Percentiles rank a stretch among this genome's conserved stretches.
Conservation (phyloP, 2,329 filamentous ascomycete species). For the Aspergillus floridensis region DNA sequence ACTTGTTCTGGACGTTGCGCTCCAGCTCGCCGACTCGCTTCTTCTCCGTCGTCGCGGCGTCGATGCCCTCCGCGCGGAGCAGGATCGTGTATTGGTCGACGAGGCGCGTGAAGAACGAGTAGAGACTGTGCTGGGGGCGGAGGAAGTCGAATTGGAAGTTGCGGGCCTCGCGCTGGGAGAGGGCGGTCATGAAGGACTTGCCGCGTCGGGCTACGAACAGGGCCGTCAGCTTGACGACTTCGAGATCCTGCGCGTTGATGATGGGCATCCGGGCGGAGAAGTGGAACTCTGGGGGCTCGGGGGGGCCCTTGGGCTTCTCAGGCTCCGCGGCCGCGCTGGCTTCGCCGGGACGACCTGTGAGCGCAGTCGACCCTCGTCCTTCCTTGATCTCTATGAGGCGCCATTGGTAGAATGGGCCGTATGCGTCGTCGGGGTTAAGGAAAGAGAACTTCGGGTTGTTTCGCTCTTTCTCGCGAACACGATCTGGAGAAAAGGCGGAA, state of each 20-base stretch:
- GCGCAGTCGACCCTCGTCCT: conserved; percentile 75
- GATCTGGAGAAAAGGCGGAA: conserved; percentile 47
- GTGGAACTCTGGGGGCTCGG: conserved; percentile 79
- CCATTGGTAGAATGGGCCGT: conserved; percentile 88
- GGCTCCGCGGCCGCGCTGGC: conserved; percentile 51
- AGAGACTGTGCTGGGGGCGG: conserved; percentile 89
- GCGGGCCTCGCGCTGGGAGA: conserved; percentile 82
- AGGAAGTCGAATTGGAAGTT: conserved; percentile 98
- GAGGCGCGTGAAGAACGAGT: conserved; percentile 90
- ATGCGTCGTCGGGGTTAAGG: conserved; percentile 74
- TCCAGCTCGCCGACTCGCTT: conserved; percentile 70
- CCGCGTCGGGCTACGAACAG: conserved; percentile 92
- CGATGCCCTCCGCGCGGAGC: conserved; percentile 64
- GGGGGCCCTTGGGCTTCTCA: conserved; percentile 75
- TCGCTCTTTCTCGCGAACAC: conserved; percentile 79
- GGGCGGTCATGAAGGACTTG: conserved; percentile 81
- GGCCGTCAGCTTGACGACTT: conserved; percentile 71
- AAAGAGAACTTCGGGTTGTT: conserved; percentile 91
- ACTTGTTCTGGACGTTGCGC: conserved; percentile 74
- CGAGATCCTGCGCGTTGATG: conserved; percentile 90
- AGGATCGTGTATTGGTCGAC: conserved; percentile 91
- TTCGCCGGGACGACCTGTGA: conserved; percentile 71
- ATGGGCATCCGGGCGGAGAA: conserved; percentile 97
- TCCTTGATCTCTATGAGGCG: conserved; percentile 79
- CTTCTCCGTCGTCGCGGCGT: conserved; percentile 69